Conservation (phyloP, 129 eudicot genomes). For the Lonicera japonica region DNA sequence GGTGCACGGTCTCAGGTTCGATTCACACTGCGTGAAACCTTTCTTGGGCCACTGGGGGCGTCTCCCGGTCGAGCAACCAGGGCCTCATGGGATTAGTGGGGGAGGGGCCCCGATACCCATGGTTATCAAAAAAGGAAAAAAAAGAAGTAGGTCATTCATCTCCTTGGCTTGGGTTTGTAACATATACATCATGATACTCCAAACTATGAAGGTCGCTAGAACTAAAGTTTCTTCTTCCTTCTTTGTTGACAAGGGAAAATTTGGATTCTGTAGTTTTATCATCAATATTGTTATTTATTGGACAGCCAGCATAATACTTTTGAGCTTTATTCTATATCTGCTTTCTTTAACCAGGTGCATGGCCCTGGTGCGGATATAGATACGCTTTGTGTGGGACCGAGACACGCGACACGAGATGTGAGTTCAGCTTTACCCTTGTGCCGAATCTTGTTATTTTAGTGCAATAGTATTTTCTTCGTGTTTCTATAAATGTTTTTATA, state of each 20-base stretch:
- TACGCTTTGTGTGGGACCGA: constrained; percentile 93
- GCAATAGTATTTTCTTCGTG: not conserved
- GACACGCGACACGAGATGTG: constrained; percentile 76
- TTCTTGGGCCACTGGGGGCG: too few relatives aligned
- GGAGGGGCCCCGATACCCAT: too few relatives aligned
- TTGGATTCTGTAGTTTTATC: not conserved
- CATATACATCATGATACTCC: not conserved
- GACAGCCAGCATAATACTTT: constrained; percentile 14
- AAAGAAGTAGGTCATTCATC: too few relatives aligned
- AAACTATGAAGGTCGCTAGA: not conserved
- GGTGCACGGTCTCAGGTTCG: too few relatives aligned
- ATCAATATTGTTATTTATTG: not conserved
- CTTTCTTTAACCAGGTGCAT: constrained; percentile 54
- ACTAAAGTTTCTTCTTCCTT: too few relatives aligned
- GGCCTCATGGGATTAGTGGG: too few relatives aligned
- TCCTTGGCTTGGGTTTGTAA: not conserved
- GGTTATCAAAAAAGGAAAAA: too few relatives aligned
- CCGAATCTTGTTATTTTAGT: not conserved
- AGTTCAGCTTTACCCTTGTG: constrained; percentile 7
- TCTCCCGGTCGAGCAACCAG: too few relatives aligned
- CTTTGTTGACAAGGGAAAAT: too few relatives aligned
- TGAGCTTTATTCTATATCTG: constrained; percentile 5
- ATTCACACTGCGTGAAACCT: too few relatives aligned
- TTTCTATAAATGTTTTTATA: not conserved
- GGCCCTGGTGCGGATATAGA: constrained; percentile 99